These are phyloP conservation scores for Myochromella boudieri DNA, from an alignment of 768 basidiomycete genomes.

Conservation along the genomic window DNA sequence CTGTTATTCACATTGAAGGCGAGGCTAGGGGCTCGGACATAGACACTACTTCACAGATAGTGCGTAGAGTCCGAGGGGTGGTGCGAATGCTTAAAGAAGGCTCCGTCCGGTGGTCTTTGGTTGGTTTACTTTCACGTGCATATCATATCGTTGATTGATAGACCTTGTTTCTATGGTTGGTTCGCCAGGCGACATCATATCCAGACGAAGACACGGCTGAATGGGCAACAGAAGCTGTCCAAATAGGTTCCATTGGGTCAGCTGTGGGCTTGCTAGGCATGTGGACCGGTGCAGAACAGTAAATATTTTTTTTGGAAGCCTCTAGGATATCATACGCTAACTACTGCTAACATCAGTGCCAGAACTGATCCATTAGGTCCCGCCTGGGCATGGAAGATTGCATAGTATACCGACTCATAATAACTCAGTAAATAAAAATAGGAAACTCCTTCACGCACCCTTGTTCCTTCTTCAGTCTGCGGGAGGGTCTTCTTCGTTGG, in stretches of 20 bases:
- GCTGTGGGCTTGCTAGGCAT: slow-evolving; percentile 49
- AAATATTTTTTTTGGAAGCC: slow-evolving; percentile 21
- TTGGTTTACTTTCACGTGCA: slow-evolving; percentile 22
- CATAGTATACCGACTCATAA: neutral
- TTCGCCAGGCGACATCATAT: slow-evolving; percentile 29
- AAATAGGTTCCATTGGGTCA: slow-evolving; percentile 56
- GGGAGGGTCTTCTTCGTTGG: no score
- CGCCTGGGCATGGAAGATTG: slow-evolving; percentile 19
- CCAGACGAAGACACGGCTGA: slow-evolving; percentile 33
- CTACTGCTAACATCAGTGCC: slow-evolving; percentile 2
- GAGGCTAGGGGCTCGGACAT: slow-evolving; percentile 38
- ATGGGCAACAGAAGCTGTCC: slow-evolving; percentile 58
- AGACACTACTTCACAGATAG: slow-evolving; percentile 28
- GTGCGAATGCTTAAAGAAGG: slow-evolving; percentile 51
- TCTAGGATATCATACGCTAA: no score
- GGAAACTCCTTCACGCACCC: neutral
- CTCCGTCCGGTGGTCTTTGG: slow-evolving; percentile 51
- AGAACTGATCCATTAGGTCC: slow-evolving; percentile 20
- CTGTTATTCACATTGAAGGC: slow-evolving; percentile 52
- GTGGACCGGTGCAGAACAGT: slow-evolving; percentile 55
- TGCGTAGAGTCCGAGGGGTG: slow-evolving; percentile 38
- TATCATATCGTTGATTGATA: neutral
- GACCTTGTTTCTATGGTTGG: neutral
- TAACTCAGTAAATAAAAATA: neutral
- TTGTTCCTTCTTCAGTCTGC: neutral